Evolutionary conservation across 148 eudicot species (phyloP), one percentile per base, ranked within the genome.

Genomic region (Fagopyrum esculentum): DNA sequence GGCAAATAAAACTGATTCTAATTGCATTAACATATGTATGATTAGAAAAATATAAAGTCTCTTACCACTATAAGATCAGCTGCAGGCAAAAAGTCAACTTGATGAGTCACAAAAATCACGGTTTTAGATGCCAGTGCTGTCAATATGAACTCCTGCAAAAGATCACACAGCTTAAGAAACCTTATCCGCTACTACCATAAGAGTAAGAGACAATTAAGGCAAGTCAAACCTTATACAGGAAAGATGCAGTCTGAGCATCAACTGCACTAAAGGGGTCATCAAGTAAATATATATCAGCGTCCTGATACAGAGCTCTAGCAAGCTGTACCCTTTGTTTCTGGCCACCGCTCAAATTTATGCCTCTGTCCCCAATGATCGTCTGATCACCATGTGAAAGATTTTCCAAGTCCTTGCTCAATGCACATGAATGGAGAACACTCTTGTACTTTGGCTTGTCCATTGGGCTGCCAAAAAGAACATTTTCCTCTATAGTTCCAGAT

Each of bases 211-310:
- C 55, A 47, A 9, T 71, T 46, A 46, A 26, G 35, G 52, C 35
- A 46, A 71, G 43, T 71, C 10, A n/a, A 47, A 71, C 99, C 93
- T 89, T 92, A 73, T 87, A 90, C 80, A 96, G 79, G 35, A 89
- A 90, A 48, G 94, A 85, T 17, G 91, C 97, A 7, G 99, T 96
- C 80, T 92, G 94, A 45, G 99, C 99, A 84, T 96, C 99, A 52
- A 96, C 98, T 57, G 99, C 99, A 81, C 99, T 96, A 63, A 96
- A 96, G 51, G 98, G 98, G 81, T 96, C 99, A 73, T 96, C 99
- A 75, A 96, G 97, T 70, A 96, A 81, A 83, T 95, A 96, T n/a
- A 96, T 92, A 72, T 96, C 99, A 43, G 97, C 97, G 64, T 96
- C 97, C 81, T 92, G 94, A 86, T 95, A 96, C 26, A 96, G 90